Evolutionary conservation across 495 filamentous ascomycete species (phyloP), one percentile per base, ranked within the genome.

Genomic region (Penicillium nucicola): DNA sequence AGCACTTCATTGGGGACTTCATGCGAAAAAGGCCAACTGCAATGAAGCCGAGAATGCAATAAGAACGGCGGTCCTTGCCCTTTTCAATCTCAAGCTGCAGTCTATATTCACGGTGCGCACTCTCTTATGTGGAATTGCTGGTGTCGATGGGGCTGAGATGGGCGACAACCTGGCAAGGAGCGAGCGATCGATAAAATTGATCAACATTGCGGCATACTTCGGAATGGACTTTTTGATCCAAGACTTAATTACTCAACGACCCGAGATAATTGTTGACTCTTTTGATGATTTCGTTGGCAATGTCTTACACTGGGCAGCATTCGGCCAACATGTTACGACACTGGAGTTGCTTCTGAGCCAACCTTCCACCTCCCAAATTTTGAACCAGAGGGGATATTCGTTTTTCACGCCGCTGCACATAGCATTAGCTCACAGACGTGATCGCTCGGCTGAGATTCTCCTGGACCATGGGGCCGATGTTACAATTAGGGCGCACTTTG

Each of bases 11-110:
- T 45, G 42, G 42, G 42, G 42, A 1, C 28, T 45, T n/a, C 42
- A 45, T 34, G 42, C 42, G n/a, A 18, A 31, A 45, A 11, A 13
- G 13, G 28, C 28, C 10, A 31, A 45, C 4, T 13, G 15, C 9
- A 1, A 13, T 3, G 10, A 14, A 9, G 17, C 30, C 2, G 22
- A 34, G 9, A 4, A 15, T n/a, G 13, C 30, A 0, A 5, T 45
- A 15, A 31, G 22, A 18, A 34, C 34, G 2, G n/a, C 30, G 15
- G 17, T 45, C 8, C 19, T 12, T 1, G 1, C 18, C 0, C 35
- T 45, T 12, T 45, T 45, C 42, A 45, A 45, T 18, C 42, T 34
- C 42, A 45, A 31, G 18, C 42, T 45, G 5, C 30, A 45, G 12
- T 45, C 28, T 20, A 32, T 31, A 1, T 34, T 45, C 6, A 31